These are phyloP conservation scores for Canna indica DNA, from an alignment of 176 grass and related monocot species.

Conservation along the genomic window DNA sequence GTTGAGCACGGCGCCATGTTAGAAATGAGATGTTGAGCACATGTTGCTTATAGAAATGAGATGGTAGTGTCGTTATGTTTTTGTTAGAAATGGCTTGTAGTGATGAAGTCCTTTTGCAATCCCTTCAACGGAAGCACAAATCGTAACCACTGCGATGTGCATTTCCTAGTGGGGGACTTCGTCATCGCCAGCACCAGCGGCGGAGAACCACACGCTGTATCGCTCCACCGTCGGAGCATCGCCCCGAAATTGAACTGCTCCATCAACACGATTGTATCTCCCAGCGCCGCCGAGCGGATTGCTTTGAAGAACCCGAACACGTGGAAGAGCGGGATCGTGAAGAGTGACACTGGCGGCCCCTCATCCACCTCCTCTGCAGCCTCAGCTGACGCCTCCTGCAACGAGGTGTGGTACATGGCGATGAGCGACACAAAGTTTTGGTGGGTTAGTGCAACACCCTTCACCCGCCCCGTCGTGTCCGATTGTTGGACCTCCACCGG, in stretches of 20 bases:
- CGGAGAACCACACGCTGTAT: constrained; percentile 35
- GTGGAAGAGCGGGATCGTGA: constrained; percentile 44
- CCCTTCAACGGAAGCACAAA: too few relatives aligned
- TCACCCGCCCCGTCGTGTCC: constrained; percentile 50
- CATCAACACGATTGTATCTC: constrained; percentile 36
- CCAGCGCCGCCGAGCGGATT: constrained; percentile 23
- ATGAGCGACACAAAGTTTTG: constrained; percentile 40
- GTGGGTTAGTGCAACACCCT: constrained; percentile 56
- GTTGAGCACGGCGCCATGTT: too few relatives aligned
- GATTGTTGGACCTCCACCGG: constrained; percentile 28
- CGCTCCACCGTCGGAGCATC: constrained; percentile 31
- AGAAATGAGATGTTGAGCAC: too few relatives aligned
- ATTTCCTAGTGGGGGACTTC: constrained; percentile 3
- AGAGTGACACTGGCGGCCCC: constrained; percentile 20
- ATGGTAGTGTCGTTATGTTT: too few relatives aligned
- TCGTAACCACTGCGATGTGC: too few relatives aligned
- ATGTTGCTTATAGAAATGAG: too few relatives aligned
- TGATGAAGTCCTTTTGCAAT: too few relatives aligned
- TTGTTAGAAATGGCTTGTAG: too few relatives aligned
- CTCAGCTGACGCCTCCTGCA: neutral
- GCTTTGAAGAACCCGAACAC: constrained; percentile 45
- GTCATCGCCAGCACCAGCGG: constrained; percentile 41
- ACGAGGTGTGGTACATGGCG: constrained; percentile 18
- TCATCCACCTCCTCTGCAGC: neutral
- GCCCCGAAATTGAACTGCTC: constrained; percentile 11